These are phyloP conservation scores for Arctium lappa DNA, from an alignment of 129 eudicot genomes.

Conservation along the genomic window DNA sequence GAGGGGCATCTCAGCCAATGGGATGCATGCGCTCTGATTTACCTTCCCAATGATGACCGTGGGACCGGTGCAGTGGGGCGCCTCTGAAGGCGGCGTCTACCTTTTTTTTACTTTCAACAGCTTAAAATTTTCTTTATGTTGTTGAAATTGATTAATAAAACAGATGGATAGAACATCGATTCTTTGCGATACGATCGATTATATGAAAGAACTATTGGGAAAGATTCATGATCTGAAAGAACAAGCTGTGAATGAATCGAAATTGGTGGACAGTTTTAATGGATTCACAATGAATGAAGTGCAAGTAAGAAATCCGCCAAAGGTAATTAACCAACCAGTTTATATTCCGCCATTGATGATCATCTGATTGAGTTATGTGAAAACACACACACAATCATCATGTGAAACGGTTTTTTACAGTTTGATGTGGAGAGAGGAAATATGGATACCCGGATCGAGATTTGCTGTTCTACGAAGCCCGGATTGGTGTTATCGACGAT, in stretches of 20 bases:
- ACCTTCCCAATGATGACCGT: too few relatives aligned
- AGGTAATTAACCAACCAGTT: slow-evolving; percentile 35
- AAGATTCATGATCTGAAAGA: slow-evolving; percentile 52
- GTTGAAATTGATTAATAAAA: not conserved
- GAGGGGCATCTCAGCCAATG: too few relatives aligned
- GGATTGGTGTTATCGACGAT: slow-evolving; percentile 68
- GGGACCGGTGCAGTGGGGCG: too few relatives aligned
- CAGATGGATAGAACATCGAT: slow-evolving; percentile 98
- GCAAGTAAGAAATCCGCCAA: slow-evolving; percentile 55
- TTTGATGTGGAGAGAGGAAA: slow-evolving; percentile 65
- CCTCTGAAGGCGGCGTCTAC: too few relatives aligned
- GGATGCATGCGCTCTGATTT: too few relatives aligned
- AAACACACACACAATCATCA: slow-evolving; percentile 2
- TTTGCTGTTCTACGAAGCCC: slow-evolving; percentile 70
- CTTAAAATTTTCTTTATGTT: not conserved
- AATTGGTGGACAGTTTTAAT: slow-evolving; percentile 36
- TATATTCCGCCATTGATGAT: not conserved
- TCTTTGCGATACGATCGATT: slow-evolving; percentile 83
- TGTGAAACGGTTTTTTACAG: slow-evolving; percentile 27
- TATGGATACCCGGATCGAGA: slow-evolving; percentile 53
- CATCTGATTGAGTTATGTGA: not conserved
- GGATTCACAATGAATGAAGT: slow-evolving; percentile 50
- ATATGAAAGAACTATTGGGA: slow-evolving; percentile 70
- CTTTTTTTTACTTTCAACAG: not conserved
- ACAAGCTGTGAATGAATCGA: slow-evolving; percentile 34